A percentile compares a stretch with the other conserved stretches of the same genome.
phyloP scores from a whole-genome alignment of 352 stramenopile genomes.

The Globisporangium cylindrosporum region DNA sequence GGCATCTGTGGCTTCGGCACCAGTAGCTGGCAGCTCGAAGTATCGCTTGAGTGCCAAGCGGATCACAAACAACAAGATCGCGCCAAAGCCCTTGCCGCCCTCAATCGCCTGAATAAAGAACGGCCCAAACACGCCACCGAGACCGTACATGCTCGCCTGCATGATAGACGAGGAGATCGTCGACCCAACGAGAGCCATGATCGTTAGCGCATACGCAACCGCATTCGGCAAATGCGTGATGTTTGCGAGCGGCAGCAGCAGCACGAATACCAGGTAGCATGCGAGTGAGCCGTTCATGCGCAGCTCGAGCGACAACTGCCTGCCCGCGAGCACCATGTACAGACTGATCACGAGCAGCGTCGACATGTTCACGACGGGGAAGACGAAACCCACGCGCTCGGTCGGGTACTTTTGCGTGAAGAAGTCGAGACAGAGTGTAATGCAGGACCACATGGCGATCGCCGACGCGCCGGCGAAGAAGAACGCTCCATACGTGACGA shows the following conservation, averaged over 20 bases:
- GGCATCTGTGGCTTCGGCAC: neutral
- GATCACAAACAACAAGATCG: conserved; percentile 66
- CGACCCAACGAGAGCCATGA: conserved; percentile 59
- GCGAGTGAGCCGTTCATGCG: conserved; percentile 57
- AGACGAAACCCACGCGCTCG: conserved; percentile 72
- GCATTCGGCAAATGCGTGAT: conserved; percentile 42
- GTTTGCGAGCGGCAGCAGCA: conserved; percentile 60
- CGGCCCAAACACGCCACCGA: conserved; percentile 75
- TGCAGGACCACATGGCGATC: conserved; percentile 76
- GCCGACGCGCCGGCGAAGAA: conserved; percentile 67
- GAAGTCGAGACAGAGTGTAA: conserved; percentile 75
- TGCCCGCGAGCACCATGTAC: conserved; percentile 76
- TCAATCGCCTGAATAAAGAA: conserved; percentile 79
- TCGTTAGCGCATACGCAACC: conserved; percentile 52
- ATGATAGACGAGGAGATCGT: conserved; percentile 69
- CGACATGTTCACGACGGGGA: conserved; percentile 85
- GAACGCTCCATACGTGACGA: conserved; percentile 71
- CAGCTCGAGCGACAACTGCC: conserved; percentile 52
- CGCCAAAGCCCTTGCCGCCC: conserved; percentile 72
- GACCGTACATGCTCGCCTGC: conserved; percentile 67
- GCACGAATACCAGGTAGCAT: conserved; percentile 49
- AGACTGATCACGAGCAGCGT: conserved; percentile 72
- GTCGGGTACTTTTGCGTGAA: conserved; percentile 62
- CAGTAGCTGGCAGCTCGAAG: conserved; percentile 21
- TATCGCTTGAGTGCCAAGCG: conserved; percentile 60